A percentile compares a stretch with the other conserved stretches of the same genome.
phyloP scores from a whole-genome alignment of 306 rosid species.

The Citrullus mucosospermus region DNA sequence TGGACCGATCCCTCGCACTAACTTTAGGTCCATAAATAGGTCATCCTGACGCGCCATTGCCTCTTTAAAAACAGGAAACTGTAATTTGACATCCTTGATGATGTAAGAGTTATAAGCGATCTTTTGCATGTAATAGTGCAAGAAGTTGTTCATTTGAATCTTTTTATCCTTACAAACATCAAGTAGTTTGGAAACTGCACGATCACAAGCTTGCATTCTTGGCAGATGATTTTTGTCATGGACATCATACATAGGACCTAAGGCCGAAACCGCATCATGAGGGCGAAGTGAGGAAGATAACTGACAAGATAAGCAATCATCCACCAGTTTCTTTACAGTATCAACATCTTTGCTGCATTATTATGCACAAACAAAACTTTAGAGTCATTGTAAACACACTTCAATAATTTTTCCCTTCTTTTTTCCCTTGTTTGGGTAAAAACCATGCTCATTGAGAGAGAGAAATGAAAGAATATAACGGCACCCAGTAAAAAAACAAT shows the following conservation, averaged over 20 bases:
- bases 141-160: constrained; percentile 68
- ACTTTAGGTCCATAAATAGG: constrained; percentile 60
- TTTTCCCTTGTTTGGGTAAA: neutral
- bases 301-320: constrained; percentile 75
- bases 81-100: constrained; percentile 85
- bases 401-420: too few relatives aligned
- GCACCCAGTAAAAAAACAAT: too few relatives aligned
- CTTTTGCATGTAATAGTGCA: constrained; percentile 73
- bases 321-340: constrained; percentile 87
- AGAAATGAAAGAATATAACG: neutral
- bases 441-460: neutral
- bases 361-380: constrained; percentile 1
- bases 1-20: constrained; percentile 72
- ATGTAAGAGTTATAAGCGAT: constrained; percentile 57
- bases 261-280: constrained; percentile 97
- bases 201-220: constrained; percentile 76
- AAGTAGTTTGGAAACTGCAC: constrained; percentile 55
- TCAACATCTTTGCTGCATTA: constrained; percentile 88
- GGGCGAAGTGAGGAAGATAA: constrained; percentile 91
- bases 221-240: constrained; percentile 84
- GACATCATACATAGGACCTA: constrained; percentile 98
- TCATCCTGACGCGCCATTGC: constrained; percentile 89
- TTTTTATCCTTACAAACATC: constrained; percentile 66
- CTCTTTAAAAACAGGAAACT: constrained; percentile 93
- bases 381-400: neutral